These are phyloP conservation scores for Aspergillus jensenii DNA, from an alignment of 2,329 filamentous ascomycete genomes.

Conservation along the genomic window DNA sequence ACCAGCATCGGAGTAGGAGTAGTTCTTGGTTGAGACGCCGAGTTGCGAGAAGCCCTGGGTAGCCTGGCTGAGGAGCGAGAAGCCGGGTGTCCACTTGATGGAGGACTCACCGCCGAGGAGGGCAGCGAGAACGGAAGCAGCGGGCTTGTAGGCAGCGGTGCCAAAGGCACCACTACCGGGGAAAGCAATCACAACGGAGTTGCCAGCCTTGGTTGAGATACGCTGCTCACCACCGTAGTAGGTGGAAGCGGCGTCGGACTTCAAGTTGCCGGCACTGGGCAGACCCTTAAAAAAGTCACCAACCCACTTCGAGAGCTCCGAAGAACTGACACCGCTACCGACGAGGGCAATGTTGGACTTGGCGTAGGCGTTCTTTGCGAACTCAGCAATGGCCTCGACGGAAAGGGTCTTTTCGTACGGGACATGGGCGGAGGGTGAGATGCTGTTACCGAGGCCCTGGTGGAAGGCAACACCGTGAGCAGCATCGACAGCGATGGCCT, in stretches of 20 bases:
- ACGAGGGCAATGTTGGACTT: conserved; percentile 91
- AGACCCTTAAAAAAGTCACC: conserved; percentile 84
- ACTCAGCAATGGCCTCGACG: conserved; percentile 71
- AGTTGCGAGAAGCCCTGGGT: conserved; percentile 65
- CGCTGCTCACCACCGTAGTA: conserved; percentile 97
- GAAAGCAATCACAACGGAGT: conserved; percentile 88
- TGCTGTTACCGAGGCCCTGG: conserved; percentile 78
- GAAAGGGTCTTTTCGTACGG: conserved; percentile 78
- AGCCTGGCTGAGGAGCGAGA: conserved; percentile 84
- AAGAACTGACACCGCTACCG: conserved; percentile 78
- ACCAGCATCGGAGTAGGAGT: conserved; percentile 90
- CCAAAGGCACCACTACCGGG: conserved; percentile 78
- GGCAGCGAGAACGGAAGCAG: conserved; percentile 80
- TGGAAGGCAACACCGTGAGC: conserved; percentile 90
- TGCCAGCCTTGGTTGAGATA: conserved; percentile 72
- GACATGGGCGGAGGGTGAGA: conserved; percentile 70
- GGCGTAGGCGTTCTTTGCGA: conserved; percentile 74
- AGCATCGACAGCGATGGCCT: conserved; percentile 76
- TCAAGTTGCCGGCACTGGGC: conserved; percentile 50
- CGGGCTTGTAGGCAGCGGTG: conserved; percentile 76
- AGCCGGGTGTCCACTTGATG: conserved; percentile 95
- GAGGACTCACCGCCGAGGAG: conserved; percentile 86
- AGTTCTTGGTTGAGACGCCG: conserved; percentile 71
- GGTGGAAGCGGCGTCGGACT: conserved; percentile 68
- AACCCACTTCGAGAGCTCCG: conserved; percentile 82